Conservation (phyloP, 2,329 filamentous ascomycete species). For the Phialophora tarda region DNA sequence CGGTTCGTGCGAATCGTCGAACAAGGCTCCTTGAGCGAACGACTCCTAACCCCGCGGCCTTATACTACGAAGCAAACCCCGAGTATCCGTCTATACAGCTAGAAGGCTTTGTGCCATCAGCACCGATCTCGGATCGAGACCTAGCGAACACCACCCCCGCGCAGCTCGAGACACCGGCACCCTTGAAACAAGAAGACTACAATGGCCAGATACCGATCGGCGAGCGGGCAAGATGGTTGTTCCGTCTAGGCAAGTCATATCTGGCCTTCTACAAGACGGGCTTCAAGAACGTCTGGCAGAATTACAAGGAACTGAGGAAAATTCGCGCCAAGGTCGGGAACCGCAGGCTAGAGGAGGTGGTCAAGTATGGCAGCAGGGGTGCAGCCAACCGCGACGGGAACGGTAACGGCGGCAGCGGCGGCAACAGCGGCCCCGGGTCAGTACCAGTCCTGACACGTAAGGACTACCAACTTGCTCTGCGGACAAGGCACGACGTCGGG, state of each 20-base stretch:
- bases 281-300: slow-evolving; percentile 73
- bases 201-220: slow-evolving; percentile 4
- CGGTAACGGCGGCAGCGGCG: not conserved
- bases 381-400: not conserved
- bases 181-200: slow-evolving; percentile 6
- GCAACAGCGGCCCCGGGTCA: not conserved
- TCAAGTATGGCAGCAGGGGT: slow-evolving; percentile 5
- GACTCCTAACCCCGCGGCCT: slow-evolving; percentile 1
- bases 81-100: not conserved
- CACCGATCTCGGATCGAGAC: not conserved
- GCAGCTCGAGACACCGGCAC: slow-evolving; percentile 8
- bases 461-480: slow-evolving; percentile 71
- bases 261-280: slow-evolving; percentile 86
- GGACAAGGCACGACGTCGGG: slow-evolving; percentile 73
- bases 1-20: not conserved
- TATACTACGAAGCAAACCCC: slow-evolving; percentile 1
- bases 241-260: slow-evolving; percentile 74
- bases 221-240: slow-evolving; percentile 38
- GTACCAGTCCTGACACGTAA: slow-evolving; percentile 61
- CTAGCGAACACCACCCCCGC: slow-evolving; percentile 8
- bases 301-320: slow-evolving; percentile 54
- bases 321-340: slow-evolving; percentile 52
- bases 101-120: not conserved
- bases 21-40: slow-evolving; percentile 4
- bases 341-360: slow-evolving; percentile 8